A percentile compares a stretch with the other conserved stretches of the same genome.
phyloP scores from a whole-genome alignment of 495 filamentous ascomycete species.

The Sordaria brevicollis region DNA sequence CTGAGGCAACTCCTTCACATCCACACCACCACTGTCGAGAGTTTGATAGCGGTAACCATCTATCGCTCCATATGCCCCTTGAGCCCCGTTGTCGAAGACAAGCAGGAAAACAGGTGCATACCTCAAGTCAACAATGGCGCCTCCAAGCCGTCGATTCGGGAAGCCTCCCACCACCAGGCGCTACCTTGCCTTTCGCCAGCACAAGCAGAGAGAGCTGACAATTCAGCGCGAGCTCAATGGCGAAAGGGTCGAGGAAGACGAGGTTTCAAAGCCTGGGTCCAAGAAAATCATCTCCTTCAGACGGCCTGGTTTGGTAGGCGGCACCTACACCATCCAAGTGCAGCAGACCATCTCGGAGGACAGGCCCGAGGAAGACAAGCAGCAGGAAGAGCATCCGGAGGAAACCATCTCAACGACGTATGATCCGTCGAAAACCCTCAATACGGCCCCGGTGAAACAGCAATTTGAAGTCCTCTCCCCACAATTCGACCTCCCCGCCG shows the following conservation, averaged over 20 bases:
- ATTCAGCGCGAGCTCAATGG: background rate
- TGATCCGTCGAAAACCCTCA: background rate
- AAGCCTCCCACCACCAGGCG: background rate
- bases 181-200: background rate
- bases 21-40: background rate
- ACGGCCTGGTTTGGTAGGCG: background rate
- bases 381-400: background rate
- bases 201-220: background rate
- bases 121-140: background rate
- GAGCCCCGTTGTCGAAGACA: background rate
- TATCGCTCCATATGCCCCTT: background rate
- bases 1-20: background rate
- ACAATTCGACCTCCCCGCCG: conserved; percentile 18
- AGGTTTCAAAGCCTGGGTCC: background rate
- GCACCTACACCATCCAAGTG: background rate
- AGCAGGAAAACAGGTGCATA: background rate
- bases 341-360: background rate
- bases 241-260: background rate
- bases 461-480: conserved; percentile 28
- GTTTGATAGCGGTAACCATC: too few species aligned
- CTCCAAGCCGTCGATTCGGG: background rate
- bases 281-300: background rate
- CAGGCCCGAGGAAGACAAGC: background rate
- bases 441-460: background rate
- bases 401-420: too few species aligned